A percentile compares a stretch with the other conserved stretches of the same genome.
These are phyloP conservation scores for Olyra latifolia DNA, from an alignment of 176 grass and related monocot species.

Conservation along the genomic window DNA sequence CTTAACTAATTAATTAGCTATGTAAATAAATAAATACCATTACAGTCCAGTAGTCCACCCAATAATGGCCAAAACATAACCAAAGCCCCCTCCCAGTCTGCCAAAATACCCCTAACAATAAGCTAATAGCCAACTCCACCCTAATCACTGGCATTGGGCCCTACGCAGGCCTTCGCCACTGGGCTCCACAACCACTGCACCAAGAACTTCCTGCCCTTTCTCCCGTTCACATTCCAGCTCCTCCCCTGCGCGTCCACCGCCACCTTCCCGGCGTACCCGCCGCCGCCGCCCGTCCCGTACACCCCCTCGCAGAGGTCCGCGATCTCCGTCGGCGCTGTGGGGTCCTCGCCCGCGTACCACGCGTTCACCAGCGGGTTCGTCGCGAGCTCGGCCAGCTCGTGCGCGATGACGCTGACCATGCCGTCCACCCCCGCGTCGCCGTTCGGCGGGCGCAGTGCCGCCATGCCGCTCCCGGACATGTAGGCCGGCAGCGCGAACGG, in stretches of 20 bases:
- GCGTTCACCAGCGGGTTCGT: conserved; percentile 71
- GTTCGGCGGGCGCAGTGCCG: conserved; percentile 53
- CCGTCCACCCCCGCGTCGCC: conserved; percentile 65
- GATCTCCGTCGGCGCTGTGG: conserved; percentile 66
- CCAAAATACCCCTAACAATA: too few relatives aligned
- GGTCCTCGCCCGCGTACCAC: conserved; percentile 74
- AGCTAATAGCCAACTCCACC: too few relatives aligned
- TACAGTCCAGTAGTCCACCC: too few relatives aligned
- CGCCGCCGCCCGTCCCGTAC: conserved; percentile 68
- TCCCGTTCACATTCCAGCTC: conserved; percentile 63
- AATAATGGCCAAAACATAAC: too few relatives aligned
- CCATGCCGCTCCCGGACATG: conserved; percentile 32
- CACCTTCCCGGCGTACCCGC: conserved; percentile 65
- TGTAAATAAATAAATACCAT: too few relatives aligned
- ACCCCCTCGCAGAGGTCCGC: conserved; percentile 77
- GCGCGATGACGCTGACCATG: conserved; percentile 71
- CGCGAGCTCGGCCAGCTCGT: conserved; percentile 73
- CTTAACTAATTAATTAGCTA: too few relatives aligned
- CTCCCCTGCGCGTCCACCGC: conserved; percentile 34
- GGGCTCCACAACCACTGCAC: conserved; percentile 81
- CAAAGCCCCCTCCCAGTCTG: too few relatives aligned
- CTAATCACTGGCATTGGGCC: conserved; percentile 33
- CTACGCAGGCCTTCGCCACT: conserved; percentile 20
- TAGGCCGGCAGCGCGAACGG: conserved; percentile 60
- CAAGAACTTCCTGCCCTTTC: conserved; percentile 57